Evolutionary conservation across 2,329 filamentous ascomycete species (phyloP).

Genomic region (Neonectria neomacrospora): DNA sequence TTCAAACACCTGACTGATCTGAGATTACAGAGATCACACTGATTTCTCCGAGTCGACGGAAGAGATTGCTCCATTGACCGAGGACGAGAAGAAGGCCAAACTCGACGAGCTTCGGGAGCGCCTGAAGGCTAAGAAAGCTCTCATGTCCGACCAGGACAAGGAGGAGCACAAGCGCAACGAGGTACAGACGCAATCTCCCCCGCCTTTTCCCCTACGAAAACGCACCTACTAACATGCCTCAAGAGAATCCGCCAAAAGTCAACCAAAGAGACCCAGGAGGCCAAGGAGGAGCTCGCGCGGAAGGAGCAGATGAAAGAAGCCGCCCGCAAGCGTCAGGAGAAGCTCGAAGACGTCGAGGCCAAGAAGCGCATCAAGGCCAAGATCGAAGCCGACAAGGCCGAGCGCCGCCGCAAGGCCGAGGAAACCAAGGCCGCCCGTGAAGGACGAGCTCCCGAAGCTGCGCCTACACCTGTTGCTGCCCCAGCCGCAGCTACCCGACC

Average conservation of each 20-base stretch:
- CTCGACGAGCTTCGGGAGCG: slow-evolving; percentile 79
- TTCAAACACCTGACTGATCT: neutral
- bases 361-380: slow-evolving; percentile 91
- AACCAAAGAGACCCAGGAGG: slow-evolving; percentile 87
- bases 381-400: slow-evolving; percentile 94
- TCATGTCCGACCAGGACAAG: slow-evolving; percentile 77
- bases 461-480: slow-evolving; percentile 59
- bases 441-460: slow-evolving; percentile 67
- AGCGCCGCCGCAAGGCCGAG: slow-evolving; percentile 86
- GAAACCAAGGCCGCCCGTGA: slow-evolving; percentile 86
- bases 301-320: slow-evolving; percentile 95
- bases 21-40: slow-evolving; percentile 72
- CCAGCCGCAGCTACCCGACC: slow-evolving; percentile 66
- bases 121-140: slow-evolving; percentile 77
- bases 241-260: slow-evolving; percentile 83
- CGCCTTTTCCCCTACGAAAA: neutral
- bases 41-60: slow-evolving; percentile 95
- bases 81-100: slow-evolving; percentile 87
- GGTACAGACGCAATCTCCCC: slow-evolving; percentile 54
- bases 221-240: slow-evolving; percentile 1
- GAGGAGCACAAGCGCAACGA: slow-evolving; percentile 88
- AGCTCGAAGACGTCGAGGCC: slow-evolving; percentile 83
- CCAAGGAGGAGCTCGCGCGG: slow-evolving; percentile 87
- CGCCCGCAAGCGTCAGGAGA: slow-evolving; percentile 86
- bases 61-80: slow-evolving; percentile 88